A percentile compares a stretch with the other conserved stretches of the same genome.
These are phyloP conservation scores for Neurospora tetrasperma DNA, from an alignment of 495 filamentous ascomycete genomes.

Conservation along the genomic window DNA sequence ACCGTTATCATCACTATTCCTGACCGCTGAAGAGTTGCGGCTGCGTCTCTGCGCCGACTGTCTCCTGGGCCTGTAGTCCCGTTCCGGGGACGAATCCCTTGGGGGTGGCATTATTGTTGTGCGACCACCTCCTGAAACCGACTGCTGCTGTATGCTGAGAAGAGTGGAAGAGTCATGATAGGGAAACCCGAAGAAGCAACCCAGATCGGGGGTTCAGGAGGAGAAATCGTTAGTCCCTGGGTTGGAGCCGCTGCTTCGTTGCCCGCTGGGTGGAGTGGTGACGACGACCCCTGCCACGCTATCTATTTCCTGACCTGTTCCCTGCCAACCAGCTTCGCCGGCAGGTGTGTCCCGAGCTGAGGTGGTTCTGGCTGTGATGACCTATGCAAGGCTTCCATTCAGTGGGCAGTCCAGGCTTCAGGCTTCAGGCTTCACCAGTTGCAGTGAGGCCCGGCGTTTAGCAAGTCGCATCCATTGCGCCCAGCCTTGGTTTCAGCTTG, in stretches of 20 bases:
- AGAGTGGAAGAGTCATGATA: background rate
- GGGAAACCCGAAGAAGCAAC: background rate
- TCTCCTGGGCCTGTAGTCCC: background rate
- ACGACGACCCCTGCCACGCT: constrained; percentile 7
- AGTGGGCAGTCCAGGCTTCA: background rate
- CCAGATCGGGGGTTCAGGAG: background rate
- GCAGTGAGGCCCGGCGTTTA: background rate
- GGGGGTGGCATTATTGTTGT: background rate
- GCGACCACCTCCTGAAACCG: background rate
- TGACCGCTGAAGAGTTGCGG: background rate
- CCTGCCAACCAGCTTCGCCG: background rate
- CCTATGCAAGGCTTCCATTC: background rate
- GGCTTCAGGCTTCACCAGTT: background rate
- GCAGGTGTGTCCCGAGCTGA: background rate
- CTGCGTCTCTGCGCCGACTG: background rate
- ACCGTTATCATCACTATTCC: background rate
- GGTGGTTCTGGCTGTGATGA: background rate
- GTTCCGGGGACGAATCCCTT: background rate
- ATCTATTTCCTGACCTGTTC: constrained; percentile 7
- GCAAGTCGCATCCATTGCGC: background rate
- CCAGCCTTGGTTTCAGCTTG: background rate
- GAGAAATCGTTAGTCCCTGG: background rate
- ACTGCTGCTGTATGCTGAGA: background rate
- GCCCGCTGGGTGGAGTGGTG: background rate
- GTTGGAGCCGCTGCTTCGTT: background rate